These are phyloP conservation scores for Paramecium bursaria DNA, from an alignment of 73 alveolate genomes.

Conservation along the genomic window DNA sequence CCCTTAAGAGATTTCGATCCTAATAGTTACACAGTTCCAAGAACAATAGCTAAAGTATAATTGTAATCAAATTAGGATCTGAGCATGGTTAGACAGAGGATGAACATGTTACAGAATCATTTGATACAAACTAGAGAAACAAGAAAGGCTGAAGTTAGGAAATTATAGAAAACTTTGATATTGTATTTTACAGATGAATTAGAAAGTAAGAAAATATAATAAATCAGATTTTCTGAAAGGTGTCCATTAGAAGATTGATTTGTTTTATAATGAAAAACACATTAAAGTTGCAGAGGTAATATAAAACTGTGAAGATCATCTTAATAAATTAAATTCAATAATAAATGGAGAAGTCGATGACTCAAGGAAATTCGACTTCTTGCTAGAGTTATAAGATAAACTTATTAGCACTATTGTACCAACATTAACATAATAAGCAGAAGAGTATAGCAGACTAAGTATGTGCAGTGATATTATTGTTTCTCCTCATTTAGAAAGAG, in stretches of 20 bases:
- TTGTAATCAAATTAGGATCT: slow-evolving; percentile 16
- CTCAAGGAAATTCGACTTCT: slow-evolving; percentile 50
- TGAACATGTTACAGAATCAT: slow-evolving; percentile 42
- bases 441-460: slow-evolving; percentile 19
- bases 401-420: slow-evolving; percentile 14
- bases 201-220: background rate
- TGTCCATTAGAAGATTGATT: slow-evolving; percentile 3
- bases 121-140: slow-evolving; percentile 40
- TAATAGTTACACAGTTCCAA: slow-evolving; percentile 23
- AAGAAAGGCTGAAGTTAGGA: background rate
- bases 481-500: slow-evolving; percentile 4
- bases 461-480: slow-evolving; percentile 11
- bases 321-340: slow-evolving; percentile 40
- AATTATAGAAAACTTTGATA: slow-evolving; percentile 7
- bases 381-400: slow-evolving; percentile 24
- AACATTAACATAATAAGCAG: slow-evolving; percentile 24
- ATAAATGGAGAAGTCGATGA: slow-evolving; percentile 53
- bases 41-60: slow-evolving; percentile 24
- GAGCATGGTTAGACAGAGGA: slow-evolving; percentile 39
- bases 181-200: slow-evolving; percentile 48
- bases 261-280: slow-evolving; percentile 38
- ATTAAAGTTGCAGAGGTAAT: slow-evolving; percentile 22
- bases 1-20: slow-evolving; percentile 53
- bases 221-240: background rate
- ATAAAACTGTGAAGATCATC: slow-evolving; percentile 44